Base-by-base conservation (phyloP, 2,329 filamentous ascomycete species). In the Tolypocladium endophyticum region DNA sequence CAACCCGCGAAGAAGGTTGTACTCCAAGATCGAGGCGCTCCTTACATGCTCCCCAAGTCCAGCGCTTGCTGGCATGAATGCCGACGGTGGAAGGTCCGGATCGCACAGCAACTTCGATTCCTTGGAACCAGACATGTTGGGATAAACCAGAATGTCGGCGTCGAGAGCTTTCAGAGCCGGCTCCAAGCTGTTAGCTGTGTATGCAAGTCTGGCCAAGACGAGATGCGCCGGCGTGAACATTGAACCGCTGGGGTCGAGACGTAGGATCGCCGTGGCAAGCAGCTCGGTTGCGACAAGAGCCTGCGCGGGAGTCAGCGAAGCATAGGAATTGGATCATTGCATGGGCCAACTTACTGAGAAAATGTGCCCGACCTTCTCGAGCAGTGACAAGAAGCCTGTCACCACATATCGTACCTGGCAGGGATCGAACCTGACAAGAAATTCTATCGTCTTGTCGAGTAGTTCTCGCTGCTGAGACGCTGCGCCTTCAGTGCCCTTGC, bases 181-280 rank as follows among this genome's bases (percentile, higher is more conserved):
- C 18, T 78, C 76, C 60, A 84, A 81, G 45, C 70, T 70, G 64
- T 81, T 73, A 38, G 80, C 78, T 58, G 81, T 76, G 69, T 85
- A 82, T 53, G 87, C 87, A 14, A 86, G 70, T 50, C 78, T 81
- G 36, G 81, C 77, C 38, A 90, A 76, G 18, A 73, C 68, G 43
- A 87, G 70, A 65, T 91, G 87, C 35, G 78, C 78, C 5, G 81
- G 81, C 5, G 87, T 91, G 65, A 91, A 84, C 57, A 87, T 82
- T 56, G 81, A 81, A 35, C 81, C 84, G 16, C 80, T 80, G 1
- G 87, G 86, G 64, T 92, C 88, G 60, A 92, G 75, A 58, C 81
- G 81, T 16, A 86, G 73, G 63, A 92, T 79, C 4, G 85, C 86
- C 2, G 70, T 70, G 8, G 79, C 71, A 9, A 82, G 69, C 11